Evolutionary conservation across 345 rosid genomes (phyloP), one percentile per base, ranked within the genome.

Genomic region (Syzygium aromaticum): DNA sequence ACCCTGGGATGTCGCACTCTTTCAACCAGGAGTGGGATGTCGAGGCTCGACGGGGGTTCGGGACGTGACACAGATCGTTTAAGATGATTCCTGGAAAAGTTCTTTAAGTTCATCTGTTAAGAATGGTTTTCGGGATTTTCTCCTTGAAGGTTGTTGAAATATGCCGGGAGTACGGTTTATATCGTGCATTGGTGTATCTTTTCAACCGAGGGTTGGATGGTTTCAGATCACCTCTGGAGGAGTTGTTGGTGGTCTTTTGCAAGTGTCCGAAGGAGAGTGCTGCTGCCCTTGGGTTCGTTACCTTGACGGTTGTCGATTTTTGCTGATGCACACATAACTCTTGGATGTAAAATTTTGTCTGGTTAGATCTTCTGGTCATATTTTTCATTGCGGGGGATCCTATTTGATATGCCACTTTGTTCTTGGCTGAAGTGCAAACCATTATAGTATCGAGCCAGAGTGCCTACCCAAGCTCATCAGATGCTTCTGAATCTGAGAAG

Each of bases 191-290:
- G 89, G 91, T 98, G 54, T 98, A 96, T 94, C 99, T 98, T 90
- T 98, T 98, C 94, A 98, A 98, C 88, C 95, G 94, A 92, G 99
- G 99, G 59, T 91, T 98, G 92, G 96, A 96, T 93, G 99, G 96
- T 91, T 98, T 94, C 92, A 92, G 93, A 91, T 92, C 99, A 78
- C 99, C 99, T 89, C 90, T 98, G 84, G 99, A 98, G 92, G 99
- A 98, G 90, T 88, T 96, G 87, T 91, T 98, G 91, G 91, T 88
- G 86, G 99, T 95, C 91, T 93, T 94, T 80, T 92, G 93, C 77
- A 95, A 92, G 87, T 92, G 95, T 92, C 93, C 89, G 80, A 90
- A 90, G 91, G 96, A 94, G 91, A 91, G 87, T 90, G 95, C 97
- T 93, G 86, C 88, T 89, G 91, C 94, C 84, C 94, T 95, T 84